These are phyloP conservation scores for Ziziphus jujuba DNA, from an alignment of 306 rosid genomes.

Conservation along the genomic window DNA sequence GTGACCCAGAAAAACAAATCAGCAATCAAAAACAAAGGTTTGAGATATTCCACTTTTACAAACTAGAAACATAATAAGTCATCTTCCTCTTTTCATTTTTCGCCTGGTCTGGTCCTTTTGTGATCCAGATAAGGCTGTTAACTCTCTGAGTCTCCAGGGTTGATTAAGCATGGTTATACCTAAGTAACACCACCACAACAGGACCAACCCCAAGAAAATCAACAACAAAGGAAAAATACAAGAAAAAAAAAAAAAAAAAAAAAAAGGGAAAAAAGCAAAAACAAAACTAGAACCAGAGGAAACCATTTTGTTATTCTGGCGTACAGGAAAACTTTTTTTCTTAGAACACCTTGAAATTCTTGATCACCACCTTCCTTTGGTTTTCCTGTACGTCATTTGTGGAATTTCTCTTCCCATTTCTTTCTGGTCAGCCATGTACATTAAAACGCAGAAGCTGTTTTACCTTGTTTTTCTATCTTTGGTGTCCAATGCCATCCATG, in stretches of 20 bases:
- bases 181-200: background rate
- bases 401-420: background rate
- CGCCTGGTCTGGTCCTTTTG: slow-evolving; percentile 35
- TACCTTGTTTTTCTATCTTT: slow-evolving; percentile 14
- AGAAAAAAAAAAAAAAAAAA: too few relatives aligned
- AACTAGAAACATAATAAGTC: background rate
- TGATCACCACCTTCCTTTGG: background rate
- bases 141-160: slow-evolving; percentile 12
- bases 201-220: background rate
- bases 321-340: slow-evolving; percentile 38
- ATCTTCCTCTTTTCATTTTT: slow-evolving; percentile 13
- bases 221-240: background rate
- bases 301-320: slow-evolving; percentile 23
- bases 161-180: slow-evolving; percentile 32
- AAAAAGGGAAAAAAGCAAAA: slow-evolving; percentile 7
- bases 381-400: slow-evolving; percentile 58
- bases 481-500: slow-evolving; percentile 7
- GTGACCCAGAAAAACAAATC: slow-evolving; percentile 14
- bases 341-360: background rate
- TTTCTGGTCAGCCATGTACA: slow-evolving; percentile 28
- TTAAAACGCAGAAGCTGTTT: slow-evolving; percentile 16
- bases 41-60: slow-evolving; percentile 4
- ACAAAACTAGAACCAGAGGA: slow-evolving; percentile 8
- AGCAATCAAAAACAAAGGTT: slow-evolving; percentile 11
- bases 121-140: slow-evolving; percentile 39